A percentile compares a stretch with the other conserved stretches of the same genome.
Evolutionary conservation across 2,329 filamentous ascomycete species (phyloP).

Genomic region (Aspergillus sp.): DNA sequence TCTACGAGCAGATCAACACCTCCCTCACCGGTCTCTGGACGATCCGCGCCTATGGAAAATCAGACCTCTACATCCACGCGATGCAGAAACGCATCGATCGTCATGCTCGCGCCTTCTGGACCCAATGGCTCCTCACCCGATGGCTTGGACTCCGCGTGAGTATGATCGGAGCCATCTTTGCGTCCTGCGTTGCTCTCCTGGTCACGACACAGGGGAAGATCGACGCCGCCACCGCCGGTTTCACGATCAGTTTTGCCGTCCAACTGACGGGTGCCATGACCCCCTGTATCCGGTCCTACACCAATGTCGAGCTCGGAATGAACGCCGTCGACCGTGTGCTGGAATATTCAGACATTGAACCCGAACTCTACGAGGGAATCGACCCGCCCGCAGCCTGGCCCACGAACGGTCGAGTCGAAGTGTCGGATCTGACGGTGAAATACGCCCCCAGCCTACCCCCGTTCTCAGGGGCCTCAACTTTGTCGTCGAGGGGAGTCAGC

Average conservation of each 20-base stretch:
- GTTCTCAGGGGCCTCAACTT: slow-evolving; percentile 23
- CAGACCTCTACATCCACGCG: slow-evolving; percentile 59
- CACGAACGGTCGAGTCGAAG: slow-evolving; percentile 62
- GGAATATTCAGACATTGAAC: slow-evolving; percentile 46
- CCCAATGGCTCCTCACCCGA: slow-evolving; percentile 68
- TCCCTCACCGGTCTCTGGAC: slow-evolving; percentile 68
- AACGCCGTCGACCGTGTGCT: slow-evolving; percentile 42
- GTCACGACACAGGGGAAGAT: slow-evolving; percentile 60
- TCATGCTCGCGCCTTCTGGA: slow-evolving; percentile 61
- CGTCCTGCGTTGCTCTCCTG: slow-evolving; percentile 59
- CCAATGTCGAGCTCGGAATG: slow-evolving; percentile 59
- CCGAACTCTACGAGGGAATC: slow-evolving; percentile 19
- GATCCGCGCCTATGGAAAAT: slow-evolving; percentile 70
- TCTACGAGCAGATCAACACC: slow-evolving; percentile 75
- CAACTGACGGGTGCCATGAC: slow-evolving; percentile 64
- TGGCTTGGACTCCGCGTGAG: slow-evolving; percentile 74
- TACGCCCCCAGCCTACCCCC: slow-evolving; percentile 66
- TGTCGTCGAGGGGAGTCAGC: slow-evolving; percentile 18
- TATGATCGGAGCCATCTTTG: slow-evolving; percentile 66
- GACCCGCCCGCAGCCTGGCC: slow-evolving; percentile 26
- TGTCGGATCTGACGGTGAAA: slow-evolving; percentile 65
- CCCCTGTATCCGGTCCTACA: slow-evolving; percentile 64
- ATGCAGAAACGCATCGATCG: slow-evolving; percentile 68
- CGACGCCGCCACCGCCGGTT: slow-evolving; percentile 68
- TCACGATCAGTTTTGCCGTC: slow-evolving; percentile 69